These are phyloP conservation scores for Theobroma cacao DNA, from an alignment of 345 rosid genomes.

Conservation along the genomic window DNA sequence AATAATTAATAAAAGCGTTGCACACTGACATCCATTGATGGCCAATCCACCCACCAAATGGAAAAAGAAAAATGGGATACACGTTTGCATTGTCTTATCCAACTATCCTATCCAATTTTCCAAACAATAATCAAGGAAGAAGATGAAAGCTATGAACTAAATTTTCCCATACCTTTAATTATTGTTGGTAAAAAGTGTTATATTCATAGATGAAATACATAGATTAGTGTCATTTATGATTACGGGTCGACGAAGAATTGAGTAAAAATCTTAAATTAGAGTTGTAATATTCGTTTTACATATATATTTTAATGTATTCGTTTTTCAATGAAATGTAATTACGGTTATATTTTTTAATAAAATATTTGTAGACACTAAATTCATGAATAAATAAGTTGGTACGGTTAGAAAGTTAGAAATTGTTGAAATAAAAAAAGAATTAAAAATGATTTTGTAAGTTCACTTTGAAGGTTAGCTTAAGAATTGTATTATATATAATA, in stretches of 20 bases:
- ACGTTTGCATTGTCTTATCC: neutral
- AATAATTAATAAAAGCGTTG: neutral
- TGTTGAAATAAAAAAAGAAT: neutral
- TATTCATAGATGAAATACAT: no score
- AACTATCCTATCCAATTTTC: neutral
- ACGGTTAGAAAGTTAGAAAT: neutral
- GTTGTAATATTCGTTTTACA: no score
- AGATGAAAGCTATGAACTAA: neutral
- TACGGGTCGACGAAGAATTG: no score
- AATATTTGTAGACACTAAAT: no score
- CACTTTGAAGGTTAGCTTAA: neutral
- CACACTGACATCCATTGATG: neutral
- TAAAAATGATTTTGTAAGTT: neutral
- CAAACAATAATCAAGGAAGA: neutral
- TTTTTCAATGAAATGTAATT: no score
- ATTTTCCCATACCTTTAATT: no score
- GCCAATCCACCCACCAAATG: neutral
- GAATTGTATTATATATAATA: neutral
- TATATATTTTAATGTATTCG: no score
- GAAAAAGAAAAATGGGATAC: neutral
- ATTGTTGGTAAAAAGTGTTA: no score
- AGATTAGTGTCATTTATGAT: no score
- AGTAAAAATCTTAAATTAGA: no score
- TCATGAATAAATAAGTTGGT: neutral
- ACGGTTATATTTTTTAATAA: no score